Base-by-base conservation (phyloP, 768 basidiomycete genomes). In the Epithele typhae region DNA sequence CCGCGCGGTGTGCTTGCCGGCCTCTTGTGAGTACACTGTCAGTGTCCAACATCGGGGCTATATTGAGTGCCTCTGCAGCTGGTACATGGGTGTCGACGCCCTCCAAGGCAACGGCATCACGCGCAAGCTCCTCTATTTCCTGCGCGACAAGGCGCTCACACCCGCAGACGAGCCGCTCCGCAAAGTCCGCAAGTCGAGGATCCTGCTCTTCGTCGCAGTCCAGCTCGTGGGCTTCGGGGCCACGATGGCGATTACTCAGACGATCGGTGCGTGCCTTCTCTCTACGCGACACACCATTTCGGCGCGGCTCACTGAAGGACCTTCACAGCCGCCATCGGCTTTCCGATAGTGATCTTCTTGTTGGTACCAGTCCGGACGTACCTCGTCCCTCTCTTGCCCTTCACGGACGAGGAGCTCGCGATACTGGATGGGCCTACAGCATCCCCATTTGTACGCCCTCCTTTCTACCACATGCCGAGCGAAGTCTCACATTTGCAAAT, bases 391-490 rank as follows among this genome's bases (percentile, higher is more conserved):
- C 72, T 71, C 17, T 65, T 94, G 35, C 75, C 84, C 0, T 93
- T 96, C 61, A 84, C 84, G 0, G 58, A 64, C 3, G 87, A 86
- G 50, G 94, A 96, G 59, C 67, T 98, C 32, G 72, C 71, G 2
- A 84, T 92, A 18, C 74, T 97, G n/a, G 94, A 96, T 61, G 85
- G 88, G 2, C 88, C 92, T 0, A 86, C 89, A 0, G 93, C 94
- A 10, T 91, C 88, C 12, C 76, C 81, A n/a, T 88, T 87, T 54
- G 87, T 90, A 57, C 71, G 87, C 79, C 5, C 35, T 52, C 37
- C 37, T n/a, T n/a, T n/a, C n/a, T n/a, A n/a, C n/a, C n/a, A n/a
- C n/a, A n/a, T n/a, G n/a, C n/a, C n/a, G n/a, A n/a, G n/a, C n/a
- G n/a, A n/a, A n/a, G n/a, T n/a, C n/a, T n/a, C n/a, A n/a, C n/a